These are phyloP conservation scores for Trichoderma hamatum DNA, from an alignment of 2,329 filamentous ascomycete genomes.

Conservation along the genomic window DNA sequence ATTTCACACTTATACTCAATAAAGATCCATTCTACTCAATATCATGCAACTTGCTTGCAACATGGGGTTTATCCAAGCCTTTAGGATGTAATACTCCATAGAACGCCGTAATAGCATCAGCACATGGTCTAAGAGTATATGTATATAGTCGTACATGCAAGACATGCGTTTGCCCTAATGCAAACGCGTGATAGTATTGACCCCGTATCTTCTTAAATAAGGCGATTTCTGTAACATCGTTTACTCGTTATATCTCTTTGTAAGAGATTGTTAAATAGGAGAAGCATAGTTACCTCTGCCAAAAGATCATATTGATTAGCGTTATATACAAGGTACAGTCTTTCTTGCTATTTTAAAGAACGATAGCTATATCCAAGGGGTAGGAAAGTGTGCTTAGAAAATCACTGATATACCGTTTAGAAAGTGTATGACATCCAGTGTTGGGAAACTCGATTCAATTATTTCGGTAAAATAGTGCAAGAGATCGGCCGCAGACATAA, in stretches of 20 bases:
- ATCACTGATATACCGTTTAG: background rate
- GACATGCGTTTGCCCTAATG: background rate
- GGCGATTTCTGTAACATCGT: background rate
- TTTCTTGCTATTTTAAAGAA: accelerated
- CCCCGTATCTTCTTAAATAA: background rate
- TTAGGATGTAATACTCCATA: background rate
- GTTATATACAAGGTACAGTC: background rate
- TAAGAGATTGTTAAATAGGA: background rate
- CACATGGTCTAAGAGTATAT: background rate
- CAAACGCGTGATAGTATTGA: background rate
- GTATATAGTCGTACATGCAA: background rate
- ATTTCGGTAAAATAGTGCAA: background rate
- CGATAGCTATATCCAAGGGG: accelerated
- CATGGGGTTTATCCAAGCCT: background rate
- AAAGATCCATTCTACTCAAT: background rate
- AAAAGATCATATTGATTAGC: background rate
- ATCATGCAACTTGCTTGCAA: background rate
- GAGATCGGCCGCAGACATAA: background rate
- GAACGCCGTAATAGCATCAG: background rate
- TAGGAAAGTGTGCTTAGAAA: background rate
- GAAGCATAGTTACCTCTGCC: background rate
- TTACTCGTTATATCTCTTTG: background rate
- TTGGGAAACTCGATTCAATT: background rate
- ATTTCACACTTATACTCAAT: background rate
- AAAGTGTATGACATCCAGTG: background rate